These are phyloP conservation scores for Ophiocordyceps camponoti-leonardi DNA, from an alignment of 2,329 filamentous ascomycete genomes.

Conservation along the genomic window DNA sequence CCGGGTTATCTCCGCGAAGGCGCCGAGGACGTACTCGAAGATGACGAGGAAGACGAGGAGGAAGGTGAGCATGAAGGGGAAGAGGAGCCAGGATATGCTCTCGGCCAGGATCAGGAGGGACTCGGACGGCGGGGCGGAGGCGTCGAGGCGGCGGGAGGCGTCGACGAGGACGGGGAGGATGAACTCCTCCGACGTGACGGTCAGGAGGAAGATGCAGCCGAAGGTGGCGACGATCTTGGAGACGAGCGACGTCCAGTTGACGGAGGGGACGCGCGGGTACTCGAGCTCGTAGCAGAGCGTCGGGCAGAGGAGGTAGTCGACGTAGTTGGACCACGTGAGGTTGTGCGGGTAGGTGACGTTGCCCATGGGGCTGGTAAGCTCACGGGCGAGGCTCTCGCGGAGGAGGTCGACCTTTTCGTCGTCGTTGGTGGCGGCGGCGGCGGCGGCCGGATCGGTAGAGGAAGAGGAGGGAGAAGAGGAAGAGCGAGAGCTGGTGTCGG, in stretches of 20 bases:
- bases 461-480: no score
- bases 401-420: constrained; percentile 46
- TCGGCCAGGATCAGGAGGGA: constrained; percentile 68
- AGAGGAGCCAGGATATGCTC: constrained; percentile 78
- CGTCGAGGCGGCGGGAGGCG: constrained; percentile 37
- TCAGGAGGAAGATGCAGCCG: constrained; percentile 90
- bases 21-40: constrained; percentile 90
- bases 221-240: constrained; percentile 83
- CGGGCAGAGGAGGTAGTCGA: constrained; percentile 79
- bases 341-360: constrained; percentile 83
- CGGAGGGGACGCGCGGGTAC: constrained; percentile 64
- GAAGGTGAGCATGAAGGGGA: constrained; percentile 95
- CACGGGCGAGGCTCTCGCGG: constrained; percentile 73
- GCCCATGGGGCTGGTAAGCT: constrained; percentile 81
- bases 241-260: constrained; percentile 65
- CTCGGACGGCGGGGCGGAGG: constrained; percentile 32
- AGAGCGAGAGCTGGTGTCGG: constrained; percentile 6
- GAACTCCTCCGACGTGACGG: constrained; percentile 82
- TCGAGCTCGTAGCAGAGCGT: constrained; percentile 96
- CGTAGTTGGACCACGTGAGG: constrained; percentile 64
- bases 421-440: constrained; percentile 1
- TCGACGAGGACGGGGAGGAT: constrained; percentile 79
- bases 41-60: constrained; percentile 94
- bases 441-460: no score
- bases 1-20: constrained; percentile 82